A percentile compares a stretch with the other conserved stretches of the same genome.
Conservation (phyloP, 176 grass and related monocot species). For the Panicum miliaceum region DNA sequence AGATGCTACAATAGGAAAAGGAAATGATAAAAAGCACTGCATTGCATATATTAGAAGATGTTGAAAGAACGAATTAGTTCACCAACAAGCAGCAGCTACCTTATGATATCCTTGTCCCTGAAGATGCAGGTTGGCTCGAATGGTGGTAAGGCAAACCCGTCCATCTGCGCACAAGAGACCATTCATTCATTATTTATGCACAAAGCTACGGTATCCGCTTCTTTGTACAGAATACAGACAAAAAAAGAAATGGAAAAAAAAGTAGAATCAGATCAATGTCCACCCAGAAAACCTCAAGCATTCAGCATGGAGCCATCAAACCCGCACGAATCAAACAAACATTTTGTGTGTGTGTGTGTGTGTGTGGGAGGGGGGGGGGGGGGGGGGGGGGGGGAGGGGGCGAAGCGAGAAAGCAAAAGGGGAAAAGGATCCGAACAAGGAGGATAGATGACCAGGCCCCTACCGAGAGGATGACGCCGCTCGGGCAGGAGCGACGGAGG, state of each 20-base stretch:
- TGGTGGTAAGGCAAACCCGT: constrained; percentile 70
- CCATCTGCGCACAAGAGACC: constrained; percentile 65
- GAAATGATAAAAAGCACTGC: not conserved
- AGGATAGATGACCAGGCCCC: not conserved
- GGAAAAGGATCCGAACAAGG: not conserved
- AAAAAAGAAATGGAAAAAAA: not conserved
- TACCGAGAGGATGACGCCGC: constrained; percentile 64
- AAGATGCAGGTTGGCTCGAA: constrained; percentile 78
- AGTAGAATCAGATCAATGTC: not conserved
- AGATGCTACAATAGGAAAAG: not conserved
- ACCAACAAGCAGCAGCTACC: constrained; percentile 50
- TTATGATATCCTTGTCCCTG: constrained; percentile 81
- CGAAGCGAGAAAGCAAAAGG: too few species aligned
- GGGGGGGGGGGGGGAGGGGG: not conserved
- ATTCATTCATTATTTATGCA: constrained; percentile 21
- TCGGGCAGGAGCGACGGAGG: constrained; percentile 54
- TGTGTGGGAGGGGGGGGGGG: not conserved
- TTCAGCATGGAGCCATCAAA: not conserved
- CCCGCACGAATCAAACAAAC: not conserved
- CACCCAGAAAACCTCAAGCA: constrained; percentile 17
- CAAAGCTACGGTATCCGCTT: not conserved
- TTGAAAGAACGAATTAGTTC: constrained; percentile 2
- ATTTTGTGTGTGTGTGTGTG: too few species aligned
- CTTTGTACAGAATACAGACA: not conserved
- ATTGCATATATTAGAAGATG: not conserved